Percentiles rank a stretch among this genome's conserved stretches.
Evolutionary conservation across 225 moss, liverwort and hornwort genomes (phyloP).

Genomic region (Asterella californica): DNA sequence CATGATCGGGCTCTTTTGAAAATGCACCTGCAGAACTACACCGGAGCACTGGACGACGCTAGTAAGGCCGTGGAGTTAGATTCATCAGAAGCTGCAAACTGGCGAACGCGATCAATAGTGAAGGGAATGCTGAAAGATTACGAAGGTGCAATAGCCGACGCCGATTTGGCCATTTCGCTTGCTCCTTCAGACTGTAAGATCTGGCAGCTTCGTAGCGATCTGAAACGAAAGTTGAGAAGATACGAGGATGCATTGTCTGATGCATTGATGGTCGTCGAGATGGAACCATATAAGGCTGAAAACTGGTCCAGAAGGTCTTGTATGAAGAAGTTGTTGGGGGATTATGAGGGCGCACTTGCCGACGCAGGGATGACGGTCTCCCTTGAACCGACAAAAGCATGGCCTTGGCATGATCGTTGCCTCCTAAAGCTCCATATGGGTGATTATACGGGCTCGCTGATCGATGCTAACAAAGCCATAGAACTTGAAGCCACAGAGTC

Average conservation of each 20-base stretch:
- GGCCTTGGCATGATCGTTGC: not conserved
- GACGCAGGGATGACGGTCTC: not conserved
- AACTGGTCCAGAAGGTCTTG: not conserved
- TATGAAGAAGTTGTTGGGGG: slow-evolving; percentile 1
- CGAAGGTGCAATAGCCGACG: not conserved
- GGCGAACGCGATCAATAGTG: not conserved
- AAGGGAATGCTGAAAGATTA: slow-evolving; percentile 3
- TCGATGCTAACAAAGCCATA: not conserved
- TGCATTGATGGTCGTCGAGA: not conserved
- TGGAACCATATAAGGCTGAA: not conserved
- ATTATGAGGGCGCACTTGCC: not conserved
- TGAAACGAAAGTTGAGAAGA: slow-evolving; percentile 2
- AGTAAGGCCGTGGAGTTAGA: not conserved
- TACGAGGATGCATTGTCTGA: not conserved
- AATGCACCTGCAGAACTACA: not conserved
- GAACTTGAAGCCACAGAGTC: not conserved
- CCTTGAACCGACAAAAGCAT: not conserved
- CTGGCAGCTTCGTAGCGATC: not conserved
- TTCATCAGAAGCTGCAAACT: slow-evolving; percentile 3
- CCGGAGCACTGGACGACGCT: not conserved
- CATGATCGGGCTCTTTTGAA: slow-evolving; percentile 6
- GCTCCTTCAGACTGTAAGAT: not conserved
- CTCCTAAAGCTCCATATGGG: not conserved
- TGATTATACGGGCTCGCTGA: not conserved
- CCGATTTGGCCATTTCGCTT: not conserved